Evolutionary conservation across 108 stramenopile species (phyloP), one percentile per base, ranked within the genome.

Genomic region (Fragilaria crotonensis): DNA sequence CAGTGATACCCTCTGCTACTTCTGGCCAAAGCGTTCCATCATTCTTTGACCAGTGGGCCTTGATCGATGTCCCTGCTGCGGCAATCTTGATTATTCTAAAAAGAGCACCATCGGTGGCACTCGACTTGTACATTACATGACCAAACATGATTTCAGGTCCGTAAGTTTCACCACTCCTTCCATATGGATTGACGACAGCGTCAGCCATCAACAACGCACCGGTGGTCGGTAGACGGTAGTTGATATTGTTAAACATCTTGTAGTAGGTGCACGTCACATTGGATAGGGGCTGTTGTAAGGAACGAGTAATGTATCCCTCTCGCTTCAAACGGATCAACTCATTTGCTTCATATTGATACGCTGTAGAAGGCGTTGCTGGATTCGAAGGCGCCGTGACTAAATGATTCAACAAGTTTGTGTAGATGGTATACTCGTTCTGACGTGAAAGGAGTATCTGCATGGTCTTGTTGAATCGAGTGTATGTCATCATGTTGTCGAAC

Each of bases 91-190:
- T 30, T 18, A 54, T 54, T 19, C 54, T 7, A 30, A 30, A 54
- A 19, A 19, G 11, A 14, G 9, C 41, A 44, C 41, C 17, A 44
- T 17, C 41, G 41, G 49, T 51, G 7, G n/a, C 49, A 19, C 17
- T 19, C 7, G 7, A 7, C 7, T 50, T 9, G 9, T 7, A 18
- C 9, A 54, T 9, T 4, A 17, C 7, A 30, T 54, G 54, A 18
- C 19, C 54, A 27, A 54, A 30, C 54, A 54, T 54, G 22, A 54
- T 7, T 54, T 54, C 54, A 17, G 29, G 28, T 11, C 54, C 54
- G 29, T 18, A 54, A 14, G 54, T 5, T 18, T 14, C 14, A 30
- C 49, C 49, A 19, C 49, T 18, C 20, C 20, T 25, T 7, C 17
- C 49, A 19, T 21, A 7, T 25, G 49, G 49, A 50, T 21, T 50